Conservation (phyloP, 345 rosid species). For the Limnanthes douglasii region DNA sequence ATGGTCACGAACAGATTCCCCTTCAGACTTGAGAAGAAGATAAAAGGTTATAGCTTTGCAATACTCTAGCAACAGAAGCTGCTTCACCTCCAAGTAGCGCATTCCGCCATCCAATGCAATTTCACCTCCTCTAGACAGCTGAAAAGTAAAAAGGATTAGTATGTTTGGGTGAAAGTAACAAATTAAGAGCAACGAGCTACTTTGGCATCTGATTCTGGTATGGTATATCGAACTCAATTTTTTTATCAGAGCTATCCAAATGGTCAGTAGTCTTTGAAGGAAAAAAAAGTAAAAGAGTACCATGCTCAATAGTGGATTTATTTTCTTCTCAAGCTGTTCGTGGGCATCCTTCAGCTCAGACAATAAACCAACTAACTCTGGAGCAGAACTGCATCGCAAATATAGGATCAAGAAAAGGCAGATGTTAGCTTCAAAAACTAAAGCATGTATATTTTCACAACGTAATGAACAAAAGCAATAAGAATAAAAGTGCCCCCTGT, state of each 20-base stretch:
- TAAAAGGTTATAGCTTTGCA: slow-evolving; percentile 85
- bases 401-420: background rate
- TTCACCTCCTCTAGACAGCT: slow-evolving; percentile 37
- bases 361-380: slow-evolving; percentile 76
- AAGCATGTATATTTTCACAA: background rate
- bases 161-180: background rate
- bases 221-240: too few relatives aligned
- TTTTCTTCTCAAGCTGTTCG: slow-evolving; percentile 52
- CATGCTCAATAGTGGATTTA: slow-evolving; percentile 57
- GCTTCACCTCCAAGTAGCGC: slow-evolving; percentile 68
- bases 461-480: background rate
- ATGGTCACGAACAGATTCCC: slow-evolving; percentile 77
- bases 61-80: slow-evolving; percentile 59
- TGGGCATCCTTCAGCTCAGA: slow-evolving; percentile 64
- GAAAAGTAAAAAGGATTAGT: slow-evolving; percentile 4
- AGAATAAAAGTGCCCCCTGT: too few relatives aligned
- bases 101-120: slow-evolving; percentile 27
- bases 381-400: slow-evolving; percentile 58
- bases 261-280: background rate
- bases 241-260: too few relatives aligned
- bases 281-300: slow-evolving; percentile 16
- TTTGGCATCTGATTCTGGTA: too few relatives aligned
- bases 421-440: background rate
- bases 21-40: slow-evolving; percentile 91
- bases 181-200: background rate